Base-by-base conservation (phyloP, 805 yeast genomes). In the Suhomyces faveliae region DNA sequence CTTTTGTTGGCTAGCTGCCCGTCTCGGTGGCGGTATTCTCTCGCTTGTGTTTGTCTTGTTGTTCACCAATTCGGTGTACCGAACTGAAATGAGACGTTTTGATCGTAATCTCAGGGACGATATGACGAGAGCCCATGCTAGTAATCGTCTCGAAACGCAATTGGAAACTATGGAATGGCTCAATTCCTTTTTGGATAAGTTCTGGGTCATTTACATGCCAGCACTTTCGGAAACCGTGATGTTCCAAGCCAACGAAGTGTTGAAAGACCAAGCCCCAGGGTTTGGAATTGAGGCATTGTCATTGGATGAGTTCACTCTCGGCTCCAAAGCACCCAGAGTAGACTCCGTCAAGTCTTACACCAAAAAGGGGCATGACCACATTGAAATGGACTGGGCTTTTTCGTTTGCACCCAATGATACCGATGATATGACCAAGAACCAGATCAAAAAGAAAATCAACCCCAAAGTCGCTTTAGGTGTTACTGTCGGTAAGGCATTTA, bases 181-280 rank as follows among this genome's bases (percentile, higher is more conserved):
- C 58, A 87, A 87, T 59, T 78, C 84, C 20, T 87, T 87, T 59
- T 66, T 87, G 62, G 83, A 83, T 39, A 87, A 87, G 66, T 86
- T 87, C 60, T 87, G 96, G 96, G 87, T 86, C 48, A 85, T 87
- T 51, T 87, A 87, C 59, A 87, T 87, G 96, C 92, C 94, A 25
- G 89, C 87, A 0, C 71, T 87, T 43, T 83, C 90, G 5, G 89
- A 85, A 55, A 83, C 81, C 67, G 95, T 87, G 20, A 75, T 81
- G 64, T 78, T 77, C 42, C 79, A 78, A 58, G 86, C 89, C n/a
- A 86, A 85, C 57, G 83, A 80, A 20, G 73, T 78, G 13, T 67
- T 87, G 60, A 80, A 81, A 41, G 90, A 81, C 59, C 80, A 82
- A 51, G 89, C 86, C 4, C 92, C 95, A 11, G 95, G 95, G 22